Evolutionary conservation across 352 stramenopile genomes (phyloP), one percentile per base, ranked within the genome.

Genomic region (Albugo laibachii): DNA sequence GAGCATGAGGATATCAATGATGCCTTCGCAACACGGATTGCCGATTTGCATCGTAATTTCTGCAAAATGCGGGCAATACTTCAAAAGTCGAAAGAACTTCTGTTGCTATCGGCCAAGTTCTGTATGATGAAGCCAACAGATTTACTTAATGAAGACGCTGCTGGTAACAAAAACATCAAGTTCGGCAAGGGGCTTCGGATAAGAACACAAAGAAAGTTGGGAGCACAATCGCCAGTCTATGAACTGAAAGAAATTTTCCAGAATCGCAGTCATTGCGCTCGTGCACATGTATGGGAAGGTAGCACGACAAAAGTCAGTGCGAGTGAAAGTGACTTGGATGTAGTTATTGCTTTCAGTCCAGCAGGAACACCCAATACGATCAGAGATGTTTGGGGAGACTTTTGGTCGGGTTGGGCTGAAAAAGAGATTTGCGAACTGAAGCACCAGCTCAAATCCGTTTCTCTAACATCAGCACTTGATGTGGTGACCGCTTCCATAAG

Each of bases 91-190:
- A 91, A 91, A 55, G 60, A 80, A 47, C 49, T 91, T 11, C 42
- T 91, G 41, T 55, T 91, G 35, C 58, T 91, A 13, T 83, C 77
- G 46, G 77, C 77, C 48, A 91, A 91, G 48, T 91, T 91, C 31
- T 81, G 72, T 12, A 91, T 91, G 77, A 69, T 86, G 16, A 91
- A 87, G 47, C 74, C 85, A 38, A 81, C 74, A 21, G 77, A 91
- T 14, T 44, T 84, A n/a, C 65, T 91, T 37, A 89, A 87, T 47
- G 74, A 83, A 58, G 77, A 91, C 50, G 77, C 77, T 1, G 55
- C 83, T 2, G 77, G 77, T 43, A 87, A 87, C 65, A 91, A 86
- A 58, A 87, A 87, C 49, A 72, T 87, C 36, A 71, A 78, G 56
- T 91, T 87, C 47, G 76, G 77, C 27, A 59, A 62, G 13, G 77